phyloP scores from a whole-genome alignment of 768 basidiomycete genomes.

The Hericium rajendrae region DNA sequence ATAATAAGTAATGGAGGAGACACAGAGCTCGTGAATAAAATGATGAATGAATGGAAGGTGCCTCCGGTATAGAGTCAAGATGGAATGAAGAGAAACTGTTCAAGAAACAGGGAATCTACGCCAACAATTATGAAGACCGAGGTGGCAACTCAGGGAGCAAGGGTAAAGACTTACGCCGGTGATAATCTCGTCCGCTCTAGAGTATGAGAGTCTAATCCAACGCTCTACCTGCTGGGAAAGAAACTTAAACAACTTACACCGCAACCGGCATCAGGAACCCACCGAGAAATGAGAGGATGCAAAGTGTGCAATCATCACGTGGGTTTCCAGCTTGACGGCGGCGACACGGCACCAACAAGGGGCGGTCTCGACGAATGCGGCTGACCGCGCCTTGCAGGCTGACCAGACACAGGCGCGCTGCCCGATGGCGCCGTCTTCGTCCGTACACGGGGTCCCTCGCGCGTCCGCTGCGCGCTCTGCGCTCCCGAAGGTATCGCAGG shows the following conservation, averaged over 20 bases:
- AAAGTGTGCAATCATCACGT: background rate
- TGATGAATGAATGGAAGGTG: background rate
- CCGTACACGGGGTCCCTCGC: conserved; percentile 16
- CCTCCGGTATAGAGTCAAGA: background rate
- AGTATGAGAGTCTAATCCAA: background rate
- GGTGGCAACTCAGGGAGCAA: too few relatives aligned
- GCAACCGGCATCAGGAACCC: too few relatives aligned
- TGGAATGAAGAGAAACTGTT: background rate
- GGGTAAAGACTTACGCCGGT: too few relatives aligned
- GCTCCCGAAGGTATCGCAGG: background rate
- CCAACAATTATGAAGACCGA: too few relatives aligned
- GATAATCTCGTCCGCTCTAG: background rate
- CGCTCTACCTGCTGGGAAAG: too few relatives aligned
- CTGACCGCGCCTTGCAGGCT: background rate
- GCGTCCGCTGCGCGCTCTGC: conserved; percentile 8
- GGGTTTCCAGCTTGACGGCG: conserved; percentile 27
- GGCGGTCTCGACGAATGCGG: conserved; percentile 2
- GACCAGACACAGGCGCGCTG: background rate
- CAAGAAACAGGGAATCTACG: too few relatives aligned
- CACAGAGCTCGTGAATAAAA: background rate
- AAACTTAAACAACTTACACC: too few relatives aligned
- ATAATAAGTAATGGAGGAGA: background rate
- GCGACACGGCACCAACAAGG: conserved; percentile 16
- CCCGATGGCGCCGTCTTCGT: conserved; percentile 24
- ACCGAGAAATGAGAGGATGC: background rate